Evolutionary conservation across 306 rosid species (phyloP), one percentile per base, ranked within the genome.

Genomic region (Castanopsis chinensis): DNA sequence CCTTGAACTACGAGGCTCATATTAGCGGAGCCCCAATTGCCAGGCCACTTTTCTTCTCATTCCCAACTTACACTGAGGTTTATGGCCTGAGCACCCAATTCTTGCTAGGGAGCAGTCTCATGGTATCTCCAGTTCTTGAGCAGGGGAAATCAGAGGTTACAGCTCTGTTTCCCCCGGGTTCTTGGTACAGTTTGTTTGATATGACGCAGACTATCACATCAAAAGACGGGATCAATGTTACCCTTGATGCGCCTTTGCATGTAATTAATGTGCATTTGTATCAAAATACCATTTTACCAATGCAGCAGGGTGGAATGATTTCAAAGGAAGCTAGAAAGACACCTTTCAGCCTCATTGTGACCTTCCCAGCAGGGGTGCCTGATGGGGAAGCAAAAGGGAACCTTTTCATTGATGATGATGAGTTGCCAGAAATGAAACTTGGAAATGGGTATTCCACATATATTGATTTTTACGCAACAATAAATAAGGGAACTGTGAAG

Each of bases 21-120:
- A 63, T 81, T 6, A 83, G 89, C 9, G 98, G 98, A 78, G 87
- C 97, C 35, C 99, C 99, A n/a, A 91, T 95, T 69, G 98, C 99
- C 6, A 87, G 99, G 85, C 99, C 98, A 14, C 92, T 95, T 5
- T 95, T 95, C 91, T 95, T 95, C 90, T 83, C 97, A 3, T 95
- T 95, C 74, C 96, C 98, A 43, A 80, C 87, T 6, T 93, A 87
- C 84, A 82, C 85, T 0, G 87, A 88, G 72, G 83, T 89, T 51
- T 93, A 91, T 10, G 92, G 87, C 69, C 78, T 91, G 77, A 95
- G 98, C 86, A 90, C 98, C 65, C 99, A 95, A 71, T 95, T 91
- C 86, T 82, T 93, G 82, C 84, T 95, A 0, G 99, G 99, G 75
- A 91, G 87, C 64, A 74, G 98, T 75, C 91, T 95, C 60, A 75